phyloP scores from a whole-genome alignment of 257 asterid genomes.

The Scutellaria baicalensis region DNA sequence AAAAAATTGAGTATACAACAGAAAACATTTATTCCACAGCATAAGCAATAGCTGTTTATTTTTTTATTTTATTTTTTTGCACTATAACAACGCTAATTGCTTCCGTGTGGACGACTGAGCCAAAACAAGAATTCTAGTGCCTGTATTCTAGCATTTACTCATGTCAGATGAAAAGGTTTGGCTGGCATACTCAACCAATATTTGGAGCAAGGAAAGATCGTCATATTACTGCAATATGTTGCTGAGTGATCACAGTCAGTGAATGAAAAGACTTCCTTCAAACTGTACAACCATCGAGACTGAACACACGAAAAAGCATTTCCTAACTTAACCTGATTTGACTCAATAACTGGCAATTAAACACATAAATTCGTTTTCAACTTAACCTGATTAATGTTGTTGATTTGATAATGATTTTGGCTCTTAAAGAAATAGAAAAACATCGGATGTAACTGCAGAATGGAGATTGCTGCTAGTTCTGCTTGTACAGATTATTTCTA shows the following conservation, averaged over 20 bases:
- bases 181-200: neutral
- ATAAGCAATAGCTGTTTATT: neutral
- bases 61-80: neutral
- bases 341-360: neutral
- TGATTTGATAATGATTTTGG: neutral
- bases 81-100: neutral
- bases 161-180: neutral
- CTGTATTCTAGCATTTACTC: neutral
- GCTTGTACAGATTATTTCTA: neutral
- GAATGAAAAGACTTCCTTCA: neutral
- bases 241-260: neutral
- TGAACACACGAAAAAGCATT: neutral
- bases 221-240: neutral
- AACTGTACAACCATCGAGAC: neutral
- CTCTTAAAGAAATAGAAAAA: neutral
- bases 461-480: neutral
- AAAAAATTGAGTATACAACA: slow-evolving; percentile 2
- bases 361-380: neutral
- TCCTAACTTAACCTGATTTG: neutral
- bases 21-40: slow-evolving; percentile 5
- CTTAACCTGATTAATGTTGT: neutral
- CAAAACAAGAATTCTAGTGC: neutral
- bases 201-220: neutral
- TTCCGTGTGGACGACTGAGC: neutral
- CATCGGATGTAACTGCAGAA: neutral